Evolutionary conservation across 2,329 filamentous ascomycete genomes (phyloP).

Genomic region (Parastagonospora avenae): DNA sequence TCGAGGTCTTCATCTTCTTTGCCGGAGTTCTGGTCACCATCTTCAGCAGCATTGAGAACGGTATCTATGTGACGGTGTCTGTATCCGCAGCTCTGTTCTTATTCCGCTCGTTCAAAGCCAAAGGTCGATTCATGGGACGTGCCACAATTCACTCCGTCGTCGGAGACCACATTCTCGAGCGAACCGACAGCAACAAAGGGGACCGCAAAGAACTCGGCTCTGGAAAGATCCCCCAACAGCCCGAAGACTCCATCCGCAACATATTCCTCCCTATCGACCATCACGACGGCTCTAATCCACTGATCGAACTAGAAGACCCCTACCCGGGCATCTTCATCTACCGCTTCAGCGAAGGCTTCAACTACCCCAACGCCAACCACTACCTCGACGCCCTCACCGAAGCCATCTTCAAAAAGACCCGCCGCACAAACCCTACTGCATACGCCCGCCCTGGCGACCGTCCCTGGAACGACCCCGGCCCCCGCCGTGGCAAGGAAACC

Average conservation of each 20-base stretch:
- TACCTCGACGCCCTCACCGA: constrained; percentile 72
- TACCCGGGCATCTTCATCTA: constrained; percentile 97
- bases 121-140: constrained; percentile 81
- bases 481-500: constrained; percentile 60
- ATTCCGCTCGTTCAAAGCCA: constrained; percentile 81
- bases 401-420: constrained; percentile 63
- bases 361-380: constrained; percentile 91
- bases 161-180: constrained; percentile 70
- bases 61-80: constrained; percentile 84
- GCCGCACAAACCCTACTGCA: constrained; percentile 72
- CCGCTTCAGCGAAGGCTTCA: constrained; percentile 93
- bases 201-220: constrained; percentile 20
- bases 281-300: constrained; percentile 85
- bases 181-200: constrained; percentile 38
- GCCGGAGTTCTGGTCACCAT: constrained; percentile 88
- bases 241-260: constrained; percentile 64
- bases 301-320: constrained; percentile 75
- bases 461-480: constrained; percentile 94
- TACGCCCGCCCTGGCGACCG: constrained; percentile 69
- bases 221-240: constrained; percentile 27
- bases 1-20: constrained; percentile 93
- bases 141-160: constrained; percentile 86
- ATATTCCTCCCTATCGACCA: constrained; percentile 89
- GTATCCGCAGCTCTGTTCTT: constrained; percentile 78
- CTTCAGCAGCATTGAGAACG: constrained; percentile 86